Evolutionary conservation across 208 protist species (phyloP), one percentile per base, ranked within the genome.

Genomic region (Crithidia acanthocephali): DNA sequence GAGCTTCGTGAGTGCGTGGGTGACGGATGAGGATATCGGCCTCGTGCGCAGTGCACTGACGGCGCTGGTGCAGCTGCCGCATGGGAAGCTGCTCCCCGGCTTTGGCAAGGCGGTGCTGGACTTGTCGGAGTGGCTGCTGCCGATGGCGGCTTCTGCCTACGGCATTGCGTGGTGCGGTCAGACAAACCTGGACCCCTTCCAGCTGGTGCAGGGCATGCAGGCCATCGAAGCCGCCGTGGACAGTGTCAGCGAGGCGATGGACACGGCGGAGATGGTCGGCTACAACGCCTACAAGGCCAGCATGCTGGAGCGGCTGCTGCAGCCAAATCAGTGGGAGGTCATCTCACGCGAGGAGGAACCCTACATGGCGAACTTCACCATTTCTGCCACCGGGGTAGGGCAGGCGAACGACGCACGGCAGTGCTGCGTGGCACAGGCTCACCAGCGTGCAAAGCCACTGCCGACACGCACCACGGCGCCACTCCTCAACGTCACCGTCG

Each of bases 211-310:
- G 62, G 73, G 64, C 32, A 56, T 74, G 55, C 57, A 60, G 53
- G 81, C 76, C 18, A 69, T 86, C 32, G 81, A 86, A 30, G 25
- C 76, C 3, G 71, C 60, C 11, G 47, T 88, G 15, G 74, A 82
- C 59, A 75, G 64, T 18, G 44, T 84, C 32, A 25, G 50, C 13
- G 85, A 93, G 64, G 76, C 58, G 2, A 33, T 57, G 42, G 77
- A 81, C 30, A 69, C 89, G 44, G 65, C 72, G 42, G 84, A 86
- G 55, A 75, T 90, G 61, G 67, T 93, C 35, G 53, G 85, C 47
- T 67, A 76, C 53, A 93, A 93, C 65, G 88, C 83, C 10, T 87
- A 90, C 74, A 93, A 93, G 75, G 85, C 88, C 5, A 82, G 68
- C 52, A 74, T 86, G 71, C 76, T 93, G 37, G 88, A 87, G 69